A percentile compares a stretch with the other conserved stretches of the same genome.
These are phyloP conservation scores for Penicillium sp. DNA, from an alignment of 2,329 filamentous ascomycete genomes.

Conservation along the genomic window DNA sequence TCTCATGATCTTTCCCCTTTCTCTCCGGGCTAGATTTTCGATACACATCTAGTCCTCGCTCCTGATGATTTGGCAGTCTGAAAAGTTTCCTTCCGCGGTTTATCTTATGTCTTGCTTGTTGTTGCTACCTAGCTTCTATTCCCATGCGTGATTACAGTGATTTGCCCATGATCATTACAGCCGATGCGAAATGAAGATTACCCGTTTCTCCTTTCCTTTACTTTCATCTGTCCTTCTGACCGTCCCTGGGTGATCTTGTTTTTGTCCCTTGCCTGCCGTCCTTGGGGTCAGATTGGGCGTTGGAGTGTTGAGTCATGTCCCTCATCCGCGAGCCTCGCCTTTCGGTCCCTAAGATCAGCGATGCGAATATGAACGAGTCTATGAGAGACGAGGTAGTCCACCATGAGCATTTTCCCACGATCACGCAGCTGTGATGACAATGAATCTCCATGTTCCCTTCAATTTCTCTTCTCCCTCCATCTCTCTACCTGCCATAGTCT, in stretches of 20 bases:
- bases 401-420: constrained; percentile 8
- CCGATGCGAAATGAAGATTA: constrained; percentile 34
- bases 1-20: constrained; percentile 29
- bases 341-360: constrained; percentile 6
- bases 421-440: constrained; percentile 6
- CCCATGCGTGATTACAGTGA: constrained; percentile 35
- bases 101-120: constrained; percentile 22
- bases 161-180: constrained; percentile 36
- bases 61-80: constrained; percentile 35
- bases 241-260: constrained; percentile 14
- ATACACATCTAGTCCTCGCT: constrained; percentile 34
- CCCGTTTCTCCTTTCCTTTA: constrained; percentile 11
- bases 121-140: constrained; percentile 33
- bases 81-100: constrained; percentile 34
- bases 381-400: constrained; percentile 13
- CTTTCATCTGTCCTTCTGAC: constrained; percentile 6
- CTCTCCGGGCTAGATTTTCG: constrained; percentile 30
- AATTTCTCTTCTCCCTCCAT: neutral
- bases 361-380: constrained; percentile 16
- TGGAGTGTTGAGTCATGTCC: neutral
- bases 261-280: constrained; percentile 13
- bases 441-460: constrained; percentile 1
- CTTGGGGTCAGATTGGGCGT: constrained; percentile 5
- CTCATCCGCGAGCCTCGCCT: neutral
- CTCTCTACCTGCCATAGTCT: constrained; percentile 1